Evolutionary conservation across 768 basidiomycete genomes (phyloP).

Genomic region (Phlebiopsis gigantea): DNA sequence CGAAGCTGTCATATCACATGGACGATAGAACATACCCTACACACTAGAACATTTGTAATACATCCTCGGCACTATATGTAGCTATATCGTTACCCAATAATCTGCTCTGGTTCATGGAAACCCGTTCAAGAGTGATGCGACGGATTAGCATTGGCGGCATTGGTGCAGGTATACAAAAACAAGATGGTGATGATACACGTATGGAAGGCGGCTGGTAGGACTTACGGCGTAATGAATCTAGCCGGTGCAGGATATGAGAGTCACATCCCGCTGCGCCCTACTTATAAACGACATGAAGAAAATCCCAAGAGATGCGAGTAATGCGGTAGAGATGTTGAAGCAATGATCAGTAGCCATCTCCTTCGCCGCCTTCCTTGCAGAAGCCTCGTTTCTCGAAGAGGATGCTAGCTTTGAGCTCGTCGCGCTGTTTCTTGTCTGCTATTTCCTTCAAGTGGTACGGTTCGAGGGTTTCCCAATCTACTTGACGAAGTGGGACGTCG

Average conservation of each 20-base stretch:
- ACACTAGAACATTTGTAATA: not conserved
- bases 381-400: slow-evolving; percentile 85
- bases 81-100: not conserved
- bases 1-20: not conserved
- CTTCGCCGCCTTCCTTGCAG: slow-evolving; percentile 93
- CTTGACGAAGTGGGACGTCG: slow-evolving; percentile 71
- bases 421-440: slow-evolving; percentile 71
- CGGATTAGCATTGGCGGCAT: not conserved
- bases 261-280: slow-evolving; percentile 8
- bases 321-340: not conserved
- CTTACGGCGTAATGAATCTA: slow-evolving; percentile 33
- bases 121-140: not conserved
- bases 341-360: slow-evolving; percentile 76
- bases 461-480: slow-evolving; percentile 65
- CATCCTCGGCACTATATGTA: not conserved
- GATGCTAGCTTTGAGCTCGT: slow-evolving; percentile 77
- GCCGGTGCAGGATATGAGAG: slow-evolving; percentile 20
- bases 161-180: not conserved
- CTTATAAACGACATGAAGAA: not conserved
- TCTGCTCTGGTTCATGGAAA: not conserved
- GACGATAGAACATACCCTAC: not conserved
- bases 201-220: not conserved
- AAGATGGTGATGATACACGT: slow-evolving; percentile 1
- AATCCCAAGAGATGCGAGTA: slow-evolving; percentile 1
- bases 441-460: slow-evolving; percentile 70